These are phyloP conservation scores for Cochliopodium minus DNA, from an alignment of 208 protist species.

Conservation along the genomic window DNA sequence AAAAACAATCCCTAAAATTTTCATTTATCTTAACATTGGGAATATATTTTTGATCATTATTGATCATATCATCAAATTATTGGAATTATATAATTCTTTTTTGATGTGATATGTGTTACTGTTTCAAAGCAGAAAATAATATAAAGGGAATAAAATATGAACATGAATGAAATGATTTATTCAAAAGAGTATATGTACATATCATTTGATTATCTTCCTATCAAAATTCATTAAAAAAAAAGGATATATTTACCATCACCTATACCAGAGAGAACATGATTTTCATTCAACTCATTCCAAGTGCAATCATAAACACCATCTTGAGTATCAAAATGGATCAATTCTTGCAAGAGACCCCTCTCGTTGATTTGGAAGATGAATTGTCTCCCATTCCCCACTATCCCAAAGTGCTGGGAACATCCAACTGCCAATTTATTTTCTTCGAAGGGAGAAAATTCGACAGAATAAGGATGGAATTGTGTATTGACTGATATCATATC, in stretches of 20 bases:
- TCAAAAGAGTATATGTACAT: no score
- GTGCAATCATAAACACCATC: conserved; percentile 22
- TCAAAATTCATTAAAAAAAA: neutral
- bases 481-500: conserved; percentile 6
- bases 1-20: no score
- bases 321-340: conserved; percentile 2
- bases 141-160: no score
- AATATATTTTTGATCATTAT: no score
- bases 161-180: no score
- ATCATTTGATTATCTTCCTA: no score
- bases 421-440: conserved; percentile 17
- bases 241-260: neutral
- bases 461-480: conserved; percentile 9
- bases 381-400: conserved; percentile 17
- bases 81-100: no score
- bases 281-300: conserved; percentile 21
- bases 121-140: no score
- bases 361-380: neutral
- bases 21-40: no score
- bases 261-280: conserved; percentile 11
- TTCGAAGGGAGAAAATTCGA: conserved; percentile 19
- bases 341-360: neutral
- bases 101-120: no score
- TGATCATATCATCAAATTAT: no score
- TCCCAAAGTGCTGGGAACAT: conserved; percentile 19